phyloP scores from a whole-genome alignment of 2,329 filamentous ascomycete species.

The Cercospora sojina region DNA sequence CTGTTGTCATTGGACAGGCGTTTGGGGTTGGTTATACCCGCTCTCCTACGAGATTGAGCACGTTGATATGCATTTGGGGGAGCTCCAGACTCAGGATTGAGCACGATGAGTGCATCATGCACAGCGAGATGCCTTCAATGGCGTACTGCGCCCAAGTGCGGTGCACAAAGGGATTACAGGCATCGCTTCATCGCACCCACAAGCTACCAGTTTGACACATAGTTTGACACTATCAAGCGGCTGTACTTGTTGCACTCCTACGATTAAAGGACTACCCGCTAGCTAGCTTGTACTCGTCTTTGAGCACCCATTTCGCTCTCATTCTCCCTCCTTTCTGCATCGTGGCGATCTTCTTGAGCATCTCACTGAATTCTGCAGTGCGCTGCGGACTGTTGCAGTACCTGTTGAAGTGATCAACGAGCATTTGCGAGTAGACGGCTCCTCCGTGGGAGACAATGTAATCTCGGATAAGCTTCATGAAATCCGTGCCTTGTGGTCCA shows the following conservation, averaged over 20 bases:
- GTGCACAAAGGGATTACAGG: neutral
- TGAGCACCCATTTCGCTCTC: conserved; percentile 59
- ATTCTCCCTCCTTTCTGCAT: conserved; percentile 58
- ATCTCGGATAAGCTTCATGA: conserved; percentile 62
- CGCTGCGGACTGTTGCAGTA: conserved; percentile 69
- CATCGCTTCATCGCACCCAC: neutral
- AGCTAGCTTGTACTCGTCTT: conserved; percentile 51
- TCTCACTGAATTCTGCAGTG: conserved; percentile 77
- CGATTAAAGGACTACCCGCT: neutral
- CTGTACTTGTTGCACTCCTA: neutral
- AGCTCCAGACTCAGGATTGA: neutral
- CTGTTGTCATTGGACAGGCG: neutral
- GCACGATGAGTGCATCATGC: neutral
- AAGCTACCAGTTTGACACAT: neutral
- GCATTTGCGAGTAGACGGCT: conserved; percentile 74
- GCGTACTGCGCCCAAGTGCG: neutral
- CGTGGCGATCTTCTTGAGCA: conserved; percentile 72
- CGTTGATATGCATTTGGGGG: neutral
- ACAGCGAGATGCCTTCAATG: neutral
- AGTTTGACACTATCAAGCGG: neutral
- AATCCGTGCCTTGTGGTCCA: conserved; percentile 42
- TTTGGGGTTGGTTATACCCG: conserved; percentile 1
- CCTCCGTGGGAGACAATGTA: conserved; percentile 79
- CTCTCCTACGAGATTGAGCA: conserved; percentile 7
- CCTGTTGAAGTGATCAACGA: conserved; percentile 86